Percentiles rank a stretch among this genome's conserved stretches.
Conservation (phyloP, 1,284 basidiomycete genomes). For the Meripilus lineatus region DNA sequence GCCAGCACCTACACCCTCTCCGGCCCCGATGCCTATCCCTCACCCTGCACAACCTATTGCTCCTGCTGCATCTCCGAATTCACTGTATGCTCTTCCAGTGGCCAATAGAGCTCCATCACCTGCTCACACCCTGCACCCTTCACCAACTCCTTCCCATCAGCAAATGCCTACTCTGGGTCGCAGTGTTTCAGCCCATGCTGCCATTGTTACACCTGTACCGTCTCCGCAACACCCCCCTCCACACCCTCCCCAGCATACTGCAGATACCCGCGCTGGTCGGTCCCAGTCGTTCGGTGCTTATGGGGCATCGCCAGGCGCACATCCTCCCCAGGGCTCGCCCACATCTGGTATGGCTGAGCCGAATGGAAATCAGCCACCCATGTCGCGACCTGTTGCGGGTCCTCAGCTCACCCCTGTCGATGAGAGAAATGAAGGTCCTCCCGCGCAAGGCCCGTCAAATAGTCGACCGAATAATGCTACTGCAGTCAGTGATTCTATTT, state of each 20-base stretch:
- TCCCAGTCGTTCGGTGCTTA: conserved; percentile 10
- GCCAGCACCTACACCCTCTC: background rate
- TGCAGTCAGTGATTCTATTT: conserved; percentile 8
- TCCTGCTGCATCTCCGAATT: background rate
- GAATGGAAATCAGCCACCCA: too few species aligned
- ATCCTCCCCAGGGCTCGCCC: too few species aligned
- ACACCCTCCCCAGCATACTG: too few species aligned
- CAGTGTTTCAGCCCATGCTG: conserved; percentile 10
- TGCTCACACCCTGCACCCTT: too few species aligned
- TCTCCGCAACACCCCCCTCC: background rate
- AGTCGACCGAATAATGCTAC: background rate
- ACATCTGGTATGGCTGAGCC: too few species aligned
- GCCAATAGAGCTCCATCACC: background rate
- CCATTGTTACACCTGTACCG: background rate
- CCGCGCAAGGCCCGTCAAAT: background rate
- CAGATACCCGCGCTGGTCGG: conserved; percentile 6
- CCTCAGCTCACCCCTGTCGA: conserved; percentile 2
- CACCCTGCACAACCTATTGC: background rate
- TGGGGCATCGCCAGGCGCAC: too few species aligned
- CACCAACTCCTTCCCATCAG: background rate
- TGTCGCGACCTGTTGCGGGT: too few species aligned
- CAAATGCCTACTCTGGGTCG: conserved; percentile 4
- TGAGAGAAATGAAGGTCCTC: background rate
- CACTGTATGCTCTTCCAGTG: background rate
- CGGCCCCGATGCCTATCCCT: background rate